Percentiles rank a stretch among this genome's conserved stretches.
Evolutionary conservation across 2,329 filamentous ascomycete species (phyloP).

Genomic region (Claviceps purpurea): DNA sequence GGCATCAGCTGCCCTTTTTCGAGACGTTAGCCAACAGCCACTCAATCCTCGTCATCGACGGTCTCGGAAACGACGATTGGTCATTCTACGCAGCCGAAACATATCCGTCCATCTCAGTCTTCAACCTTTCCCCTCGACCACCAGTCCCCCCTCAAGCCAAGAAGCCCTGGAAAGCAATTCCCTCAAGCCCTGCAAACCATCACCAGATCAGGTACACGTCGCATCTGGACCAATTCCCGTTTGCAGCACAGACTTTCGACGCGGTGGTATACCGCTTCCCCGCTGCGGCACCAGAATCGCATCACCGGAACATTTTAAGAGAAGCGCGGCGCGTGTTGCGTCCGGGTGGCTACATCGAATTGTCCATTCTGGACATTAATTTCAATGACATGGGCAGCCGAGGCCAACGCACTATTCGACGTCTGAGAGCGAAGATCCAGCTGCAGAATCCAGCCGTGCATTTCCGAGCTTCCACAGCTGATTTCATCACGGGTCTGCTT

Average conservation of each 20-base stretch:
- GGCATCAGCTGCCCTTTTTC: conserved; percentile 49
- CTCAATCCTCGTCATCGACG: conserved; percentile 65
- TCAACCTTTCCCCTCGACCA: conserved; percentile 54
- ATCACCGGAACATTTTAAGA: conserved; percentile 57
- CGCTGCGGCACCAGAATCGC: conserved; percentile 49
- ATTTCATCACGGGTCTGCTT: conserved; percentile 51
- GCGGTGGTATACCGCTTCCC: conserved; percentile 69
- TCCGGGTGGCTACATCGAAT: conserved; percentile 66
- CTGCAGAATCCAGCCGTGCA: conserved; percentile 44
- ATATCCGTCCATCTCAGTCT: conserved; percentile 61
- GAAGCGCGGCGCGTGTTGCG: conserved; percentile 68
- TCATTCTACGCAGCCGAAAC: conserved; percentile 68
- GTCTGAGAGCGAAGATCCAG: conserved; percentile 58
- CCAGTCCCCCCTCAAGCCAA: conserved; percentile 33
- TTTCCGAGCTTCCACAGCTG: conserved; percentile 41
- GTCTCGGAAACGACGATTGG: conserved; percentile 79
- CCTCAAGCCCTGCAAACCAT: conserved; percentile 53
- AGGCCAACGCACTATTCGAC: conserved; percentile 53
- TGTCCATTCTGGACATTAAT: conserved; percentile 66
- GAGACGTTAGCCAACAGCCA: conserved; percentile 29
- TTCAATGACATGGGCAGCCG: conserved; percentile 70
- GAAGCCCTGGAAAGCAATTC: conserved; percentile 31
- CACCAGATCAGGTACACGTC: conserved; percentile 58
- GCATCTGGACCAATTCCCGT: conserved; percentile 55
- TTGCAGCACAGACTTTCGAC: conserved; percentile 62